phyloP scores from a whole-genome alignment of 148 eudicot genomes.

The Heliosperma pusillum region DNA sequence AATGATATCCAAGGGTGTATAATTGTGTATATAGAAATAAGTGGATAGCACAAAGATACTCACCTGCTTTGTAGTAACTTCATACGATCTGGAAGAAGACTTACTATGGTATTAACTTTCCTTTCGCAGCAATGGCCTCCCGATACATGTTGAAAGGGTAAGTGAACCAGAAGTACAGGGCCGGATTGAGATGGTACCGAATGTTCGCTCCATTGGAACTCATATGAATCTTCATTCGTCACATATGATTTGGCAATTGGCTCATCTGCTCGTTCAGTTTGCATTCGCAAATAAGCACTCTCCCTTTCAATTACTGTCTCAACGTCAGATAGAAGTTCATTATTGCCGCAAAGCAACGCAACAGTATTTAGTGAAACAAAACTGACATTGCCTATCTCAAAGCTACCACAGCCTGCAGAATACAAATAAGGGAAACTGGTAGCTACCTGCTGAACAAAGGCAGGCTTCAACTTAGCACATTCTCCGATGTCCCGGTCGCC shows the following conservation, averaged over 20 bases:
- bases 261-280: conserved; percentile 2
- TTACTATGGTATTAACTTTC: conserved; percentile 6
- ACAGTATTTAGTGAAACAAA: conserved; percentile 21
- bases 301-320: conserved; percentile 21
- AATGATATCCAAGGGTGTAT: neutral
- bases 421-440: conserved; percentile 20
- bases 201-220: conserved; percentile 16
- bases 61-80: conserved; percentile 15
- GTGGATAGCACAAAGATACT: neutral
- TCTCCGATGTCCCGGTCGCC: conserved; percentile 23
- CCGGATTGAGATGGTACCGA: conserved; percentile 15
- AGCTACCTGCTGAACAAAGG: neutral
- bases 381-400: conserved; percentile 20
- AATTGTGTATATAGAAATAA: neutral
- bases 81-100: conserved; percentile 9
- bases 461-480: conserved; percentile 18
- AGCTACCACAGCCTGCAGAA: conserved; percentile 23
- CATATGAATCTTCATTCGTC: conserved; percentile 1
- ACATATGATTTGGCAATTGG: neutral
- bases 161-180: conserved; percentile 25
- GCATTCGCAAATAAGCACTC: conserved; percentile 13
- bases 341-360: conserved; percentile 22
- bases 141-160: conserved; percentile 18
- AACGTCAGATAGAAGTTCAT: conserved; percentile 17
- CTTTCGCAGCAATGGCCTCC: conserved; percentile 4